These are phyloP conservation scores for Telopea speciosissima DNA, from an alignment of 177 flowering plant species.

Conservation along the genomic window DNA sequence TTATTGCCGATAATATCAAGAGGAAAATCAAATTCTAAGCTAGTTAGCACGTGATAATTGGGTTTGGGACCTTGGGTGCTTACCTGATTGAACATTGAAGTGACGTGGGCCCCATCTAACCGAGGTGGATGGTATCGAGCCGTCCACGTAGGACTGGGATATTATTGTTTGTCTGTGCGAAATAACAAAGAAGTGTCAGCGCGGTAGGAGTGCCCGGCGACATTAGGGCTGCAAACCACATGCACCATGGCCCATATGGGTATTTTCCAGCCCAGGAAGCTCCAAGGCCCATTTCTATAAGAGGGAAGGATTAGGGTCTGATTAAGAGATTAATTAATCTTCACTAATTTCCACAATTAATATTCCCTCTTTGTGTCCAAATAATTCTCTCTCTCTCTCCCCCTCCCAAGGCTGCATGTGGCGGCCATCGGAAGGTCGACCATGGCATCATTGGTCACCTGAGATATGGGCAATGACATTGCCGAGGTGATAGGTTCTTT, in stretches of 20 bases:
- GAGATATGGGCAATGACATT: constrained; percentile 34
- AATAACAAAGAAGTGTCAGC: background rate
- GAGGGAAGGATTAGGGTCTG: no score
- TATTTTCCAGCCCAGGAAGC: background rate
- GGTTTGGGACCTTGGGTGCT: no score
- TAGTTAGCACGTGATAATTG: no score
- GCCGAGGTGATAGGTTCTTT: constrained; percentile 20
- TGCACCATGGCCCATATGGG: constrained; percentile 7
- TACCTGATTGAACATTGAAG: no score
- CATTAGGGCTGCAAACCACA: constrained; percentile 20
- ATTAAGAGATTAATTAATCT: no score
- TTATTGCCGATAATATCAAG: no score
- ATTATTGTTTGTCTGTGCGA: background rate
- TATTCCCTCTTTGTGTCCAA: constrained; percentile 76
- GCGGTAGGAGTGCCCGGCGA: constrained; percentile 16
- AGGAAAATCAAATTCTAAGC: no score
- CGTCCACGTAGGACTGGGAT: no score
- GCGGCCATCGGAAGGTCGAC: constrained; percentile 15
- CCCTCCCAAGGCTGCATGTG: no score
- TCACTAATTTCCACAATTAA: constrained; percentile 34
- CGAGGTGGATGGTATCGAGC: no score
- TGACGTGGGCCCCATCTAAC: no score
- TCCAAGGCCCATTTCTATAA: background rate
- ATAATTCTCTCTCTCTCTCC: no score
- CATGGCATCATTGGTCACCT: constrained; percentile 57